Evolutionary conservation across 139 green algal genomes (phyloP).

Genomic region (Chlamydomonas applanata): DNA sequence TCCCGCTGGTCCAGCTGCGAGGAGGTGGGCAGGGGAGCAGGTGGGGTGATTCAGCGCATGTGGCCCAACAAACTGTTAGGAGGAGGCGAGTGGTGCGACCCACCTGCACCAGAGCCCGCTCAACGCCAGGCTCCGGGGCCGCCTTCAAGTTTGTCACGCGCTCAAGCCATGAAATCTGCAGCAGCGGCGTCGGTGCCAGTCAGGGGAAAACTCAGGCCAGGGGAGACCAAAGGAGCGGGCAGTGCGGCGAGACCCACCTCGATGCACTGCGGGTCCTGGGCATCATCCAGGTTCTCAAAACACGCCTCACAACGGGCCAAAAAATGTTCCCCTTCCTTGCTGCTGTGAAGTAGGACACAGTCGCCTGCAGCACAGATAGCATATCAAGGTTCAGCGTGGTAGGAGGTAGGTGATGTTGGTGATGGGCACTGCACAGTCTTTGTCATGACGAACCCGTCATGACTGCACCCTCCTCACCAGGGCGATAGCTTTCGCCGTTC

Average conservation of each 20-base stretch:
- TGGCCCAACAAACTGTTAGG: too few species aligned
- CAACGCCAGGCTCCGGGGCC: conserved; percentile 2
- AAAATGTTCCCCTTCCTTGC: too few species aligned
- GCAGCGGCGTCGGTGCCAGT: background rate
- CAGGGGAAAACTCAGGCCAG: background rate
- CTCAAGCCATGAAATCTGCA: conserved; percentile 49
- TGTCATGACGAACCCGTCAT: too few species aligned
- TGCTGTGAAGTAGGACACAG: too few species aligned
- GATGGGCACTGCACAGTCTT: too few species aligned
- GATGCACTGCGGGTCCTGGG: background rate
- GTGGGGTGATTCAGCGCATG: too few species aligned
- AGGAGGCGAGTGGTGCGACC: background rate
- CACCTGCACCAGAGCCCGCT: conserved; percentile 40
- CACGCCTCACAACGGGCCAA: conserved; percentile 18
- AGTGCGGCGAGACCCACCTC: background rate
- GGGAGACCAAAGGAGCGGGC: background rate
- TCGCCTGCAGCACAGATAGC: too few species aligned
- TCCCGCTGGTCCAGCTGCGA: conserved; percentile 27
- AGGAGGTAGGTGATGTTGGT: too few species aligned
- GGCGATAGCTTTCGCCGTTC: too few species aligned
- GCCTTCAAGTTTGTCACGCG: conserved; percentile 20
- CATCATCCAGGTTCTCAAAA: background rate
- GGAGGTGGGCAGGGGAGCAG: background rate
- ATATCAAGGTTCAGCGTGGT: too few species aligned
- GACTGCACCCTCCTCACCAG: too few species aligned